Evolutionary conservation across 495 filamentous ascomycete genomes (phyloP).

Genomic region (Lophium mytilinum): DNA sequence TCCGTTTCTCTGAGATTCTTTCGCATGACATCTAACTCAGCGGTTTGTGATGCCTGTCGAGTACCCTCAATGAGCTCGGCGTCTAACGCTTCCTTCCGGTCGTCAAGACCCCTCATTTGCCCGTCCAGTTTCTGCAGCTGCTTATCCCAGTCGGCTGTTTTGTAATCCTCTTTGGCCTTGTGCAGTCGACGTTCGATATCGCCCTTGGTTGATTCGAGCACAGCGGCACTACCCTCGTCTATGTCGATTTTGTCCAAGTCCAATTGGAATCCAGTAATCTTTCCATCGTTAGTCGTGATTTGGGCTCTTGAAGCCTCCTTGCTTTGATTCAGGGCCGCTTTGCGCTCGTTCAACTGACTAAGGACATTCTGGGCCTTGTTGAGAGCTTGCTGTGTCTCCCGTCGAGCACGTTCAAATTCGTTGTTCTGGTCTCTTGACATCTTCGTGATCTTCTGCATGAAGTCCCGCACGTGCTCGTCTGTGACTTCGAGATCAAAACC

Average conservation of each 20-base stretch:
- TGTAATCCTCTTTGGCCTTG: conserved; percentile 52
- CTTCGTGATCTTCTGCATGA: conserved; percentile 69
- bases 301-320: conserved; percentile 61
- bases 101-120: conserved; percentile 58
- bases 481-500: conserved; percentile 75
- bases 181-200: conserved; percentile 58
- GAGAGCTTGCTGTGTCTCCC: conserved; percentile 61
- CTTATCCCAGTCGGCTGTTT: conserved; percentile 56
- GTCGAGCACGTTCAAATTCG: conserved; percentile 62
- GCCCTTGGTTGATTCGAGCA: conserved; percentile 61
- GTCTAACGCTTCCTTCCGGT: conserved; percentile 57
- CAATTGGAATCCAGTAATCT: conserved; percentile 50
- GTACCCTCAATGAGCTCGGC: conserved; percentile 73
- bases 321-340: conserved; percentile 57
- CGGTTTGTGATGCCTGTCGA: conserved; percentile 66
- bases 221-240: conserved; percentile 73
- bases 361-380: conserved; percentile 57
- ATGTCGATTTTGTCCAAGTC: conserved; percentile 62
- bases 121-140: conserved; percentile 54
- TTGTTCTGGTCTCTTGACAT: conserved; percentile 68
- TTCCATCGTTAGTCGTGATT: conserved; percentile 61
- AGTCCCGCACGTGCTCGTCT: conserved; percentile 62
- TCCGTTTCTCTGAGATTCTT: conserved; percentile 65
- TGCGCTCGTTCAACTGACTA: conserved; percentile 59
- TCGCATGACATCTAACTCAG: conserved; percentile 67